Evolutionary conservation across 73 alveolate species (phyloP), one percentile per base, ranked within the genome.

Genomic region (Paramecium primaurelia): DNA sequence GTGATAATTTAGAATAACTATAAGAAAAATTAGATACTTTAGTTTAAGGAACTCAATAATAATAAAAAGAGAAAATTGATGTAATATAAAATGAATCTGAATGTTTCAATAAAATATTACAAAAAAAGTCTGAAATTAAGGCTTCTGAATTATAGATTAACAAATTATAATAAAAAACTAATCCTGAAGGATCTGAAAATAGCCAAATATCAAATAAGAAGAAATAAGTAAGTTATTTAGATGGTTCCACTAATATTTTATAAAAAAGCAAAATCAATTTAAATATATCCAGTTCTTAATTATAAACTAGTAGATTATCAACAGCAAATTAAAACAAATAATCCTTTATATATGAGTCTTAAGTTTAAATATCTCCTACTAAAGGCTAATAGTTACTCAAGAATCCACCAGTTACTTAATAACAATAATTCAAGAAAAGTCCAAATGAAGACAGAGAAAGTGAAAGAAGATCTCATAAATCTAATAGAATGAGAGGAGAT

Each of bases 401-500:
- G 59, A 73, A 73, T 64, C 84, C 84, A 14, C 49, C 84, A 64
- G 12, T 64, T 34, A 64, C 51, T 16, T 64, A 64, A 64, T 26
- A 26, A 7, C 25, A 28, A 32, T 28, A 64, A 64, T 25, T 32
- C 0, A 28, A 64, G 42, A 64, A 26, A 12, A 64, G 49, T 32
- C 22, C 47, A 32, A 32, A 64, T 12, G 59, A 73, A 9, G 64
- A 40, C 20, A 36, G 87, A 16, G 58, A 73, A 73, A 14, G 59
- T 37, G 58, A 40, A 73, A 73, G 87, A 73, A 73, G 36, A 38
- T 73, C 87, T 37, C 59, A 73, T 3, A 73, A 73, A 37, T 32
- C 25, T 1, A 73, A 37, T 34, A 73, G 87, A 73, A 73, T 73
- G 87, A 73, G 28, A 44, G 87, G 60, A 9, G 87, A 73, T 73